Percentiles rank a stretch among this genome's conserved stretches.
Evolutionary conservation across 179 eudicot species (phyloP).

Genomic region (Nepenthes alata): DNA sequence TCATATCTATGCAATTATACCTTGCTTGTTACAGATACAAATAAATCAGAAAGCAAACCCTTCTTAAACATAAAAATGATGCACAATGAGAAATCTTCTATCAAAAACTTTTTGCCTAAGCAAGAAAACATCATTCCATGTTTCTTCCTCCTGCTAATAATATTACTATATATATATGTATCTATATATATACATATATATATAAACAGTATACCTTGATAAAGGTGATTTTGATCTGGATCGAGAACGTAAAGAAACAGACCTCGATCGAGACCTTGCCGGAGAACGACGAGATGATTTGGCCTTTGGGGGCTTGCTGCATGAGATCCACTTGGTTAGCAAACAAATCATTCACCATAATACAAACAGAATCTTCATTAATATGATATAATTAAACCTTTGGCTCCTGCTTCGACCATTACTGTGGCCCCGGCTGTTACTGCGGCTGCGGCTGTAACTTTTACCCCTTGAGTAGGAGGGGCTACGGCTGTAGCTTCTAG

Average conservation of each 20-base stretch:
- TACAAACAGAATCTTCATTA: neutral
- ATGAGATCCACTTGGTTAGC: constrained; percentile 4
- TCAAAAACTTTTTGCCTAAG: too few relatives aligned
- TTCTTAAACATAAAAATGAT: too few relatives aligned
- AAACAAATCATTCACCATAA: neutral
- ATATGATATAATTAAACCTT: constrained; percentile 32
- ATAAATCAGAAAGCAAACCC: too few relatives aligned
- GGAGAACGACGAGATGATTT: constrained; percentile 38
- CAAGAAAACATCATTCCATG: too few relatives aligned
- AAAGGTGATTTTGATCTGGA: constrained; percentile 32
- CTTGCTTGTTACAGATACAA: too few relatives aligned
- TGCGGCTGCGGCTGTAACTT: constrained; percentile 36
- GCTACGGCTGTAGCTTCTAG: constrained; percentile 43
- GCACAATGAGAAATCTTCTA: too few relatives aligned
- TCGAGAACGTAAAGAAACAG: constrained; percentile 27
- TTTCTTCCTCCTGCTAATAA: too few relatives aligned
- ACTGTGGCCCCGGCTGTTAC: constrained; percentile 32
- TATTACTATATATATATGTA: too few relatives aligned
- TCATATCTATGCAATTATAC: too few relatives aligned
- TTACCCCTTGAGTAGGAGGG: constrained; percentile 45
- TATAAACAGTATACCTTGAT: constrained; percentile 21
- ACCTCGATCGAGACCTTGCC: constrained; percentile 33
- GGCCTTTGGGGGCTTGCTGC: constrained; percentile 45
- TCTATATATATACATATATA: too few relatives aligned
- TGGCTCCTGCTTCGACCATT: constrained; percentile 54